These are phyloP conservation scores for Talaromyces pinophilus DNA, from an alignment of 2,329 filamentous ascomycete genomes.

Conservation along the genomic window DNA sequence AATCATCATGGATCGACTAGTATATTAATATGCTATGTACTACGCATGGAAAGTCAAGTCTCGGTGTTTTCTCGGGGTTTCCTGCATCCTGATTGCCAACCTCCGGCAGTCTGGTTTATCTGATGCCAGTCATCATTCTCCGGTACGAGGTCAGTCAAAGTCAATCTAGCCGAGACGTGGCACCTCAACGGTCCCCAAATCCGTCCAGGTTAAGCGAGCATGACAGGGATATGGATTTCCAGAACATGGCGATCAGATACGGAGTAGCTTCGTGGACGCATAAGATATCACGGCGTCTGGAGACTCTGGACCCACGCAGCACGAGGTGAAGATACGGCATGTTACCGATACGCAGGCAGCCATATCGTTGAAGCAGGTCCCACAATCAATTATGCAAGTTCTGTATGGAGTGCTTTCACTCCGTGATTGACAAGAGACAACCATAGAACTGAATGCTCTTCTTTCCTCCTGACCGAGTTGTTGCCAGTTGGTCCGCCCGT, in stretches of 20 bases:
- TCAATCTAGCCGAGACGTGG: not conserved
- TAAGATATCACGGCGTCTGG: not conserved
- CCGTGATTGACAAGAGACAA: not conserved
- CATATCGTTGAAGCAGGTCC: not conserved
- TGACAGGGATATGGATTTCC: not conserved
- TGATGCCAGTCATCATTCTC: not conserved
- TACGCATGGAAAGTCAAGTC: too few relatives aligned
- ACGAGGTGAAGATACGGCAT: not conserved
- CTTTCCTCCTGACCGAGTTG: not conserved
- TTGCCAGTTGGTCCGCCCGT: not conserved
- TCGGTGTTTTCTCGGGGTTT: not conserved
- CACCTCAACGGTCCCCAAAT: not conserved
- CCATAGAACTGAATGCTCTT: not conserved
- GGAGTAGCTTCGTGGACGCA: not conserved
- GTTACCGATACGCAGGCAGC: not conserved
- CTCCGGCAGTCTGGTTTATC: not conserved
- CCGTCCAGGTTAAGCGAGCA: not conserved
- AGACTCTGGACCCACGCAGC: not conserved
- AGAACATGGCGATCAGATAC: not conserved
- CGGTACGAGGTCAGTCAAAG: not conserved
- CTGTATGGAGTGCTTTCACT: not conserved
- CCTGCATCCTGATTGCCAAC: not conserved
- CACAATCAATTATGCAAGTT: not conserved
- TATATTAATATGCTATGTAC: too few relatives aligned
- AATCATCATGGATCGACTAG: too few relatives aligned